Conservation (phyloP, 805 yeast genomes). For the Wickerhamiella bombiphila region DNA sequence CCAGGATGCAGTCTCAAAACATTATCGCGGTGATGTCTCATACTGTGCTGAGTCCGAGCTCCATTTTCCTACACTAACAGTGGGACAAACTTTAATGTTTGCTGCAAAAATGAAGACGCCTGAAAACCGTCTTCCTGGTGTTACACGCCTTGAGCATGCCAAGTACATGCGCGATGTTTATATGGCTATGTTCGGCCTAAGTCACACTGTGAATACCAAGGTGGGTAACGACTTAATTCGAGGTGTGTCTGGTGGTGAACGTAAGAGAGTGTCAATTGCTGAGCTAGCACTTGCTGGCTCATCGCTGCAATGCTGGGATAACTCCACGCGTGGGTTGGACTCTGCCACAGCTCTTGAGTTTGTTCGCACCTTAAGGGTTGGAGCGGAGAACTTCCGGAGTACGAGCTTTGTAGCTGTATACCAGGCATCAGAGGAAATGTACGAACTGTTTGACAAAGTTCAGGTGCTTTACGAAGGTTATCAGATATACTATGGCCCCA, state of each 20-base stretch:
- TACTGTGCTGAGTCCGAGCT: constrained; percentile 38
- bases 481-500: constrained; percentile 54
- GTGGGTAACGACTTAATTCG: constrained; percentile 50
- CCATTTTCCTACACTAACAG: constrained; percentile 67
- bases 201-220: constrained; percentile 43
- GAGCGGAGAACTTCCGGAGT: constrained; percentile 38
- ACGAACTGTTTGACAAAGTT: constrained; percentile 49
- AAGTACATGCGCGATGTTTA: constrained; percentile 33
- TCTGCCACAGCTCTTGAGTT: constrained; percentile 72
- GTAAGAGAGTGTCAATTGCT: constrained; percentile 72
- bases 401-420: constrained; percentile 55
- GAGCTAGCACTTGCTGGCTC: constrained; percentile 59
- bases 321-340: constrained; percentile 76
- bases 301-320: constrained; percentile 57
- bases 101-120: constrained; percentile 63
- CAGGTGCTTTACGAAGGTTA: constrained; percentile 43
- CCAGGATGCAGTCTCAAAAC: constrained; percentile 43
- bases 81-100: constrained; percentile 54
- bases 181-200: constrained; percentile 43
- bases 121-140: constrained; percentile 32
- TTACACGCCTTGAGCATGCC: constrained; percentile 34
- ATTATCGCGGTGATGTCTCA: constrained; percentile 36
- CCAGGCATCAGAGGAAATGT: constrained; percentile 56
- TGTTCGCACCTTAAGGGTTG: constrained; percentile 47
- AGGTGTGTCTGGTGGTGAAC: constrained; percentile 77